Base-by-base conservation (phyloP, 306 rosid genomes). In the Cajanus cajan region DNA sequence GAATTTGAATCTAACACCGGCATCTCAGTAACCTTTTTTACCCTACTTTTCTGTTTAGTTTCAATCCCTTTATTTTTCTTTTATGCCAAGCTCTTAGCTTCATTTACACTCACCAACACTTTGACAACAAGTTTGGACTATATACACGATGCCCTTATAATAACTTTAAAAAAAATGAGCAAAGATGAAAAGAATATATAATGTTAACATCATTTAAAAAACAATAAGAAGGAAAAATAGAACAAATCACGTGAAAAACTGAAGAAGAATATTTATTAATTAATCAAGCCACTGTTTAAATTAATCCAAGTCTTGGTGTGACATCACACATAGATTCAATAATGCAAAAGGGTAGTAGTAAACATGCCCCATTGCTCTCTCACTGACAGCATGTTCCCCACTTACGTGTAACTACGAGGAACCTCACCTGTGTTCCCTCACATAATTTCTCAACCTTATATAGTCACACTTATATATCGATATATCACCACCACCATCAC, bases 321-420 rank as follows among this genome's bases (percentile, higher is more conserved):
- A 65, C 71, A 65, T 65, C 16, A 65, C 16, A 37, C 33, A 39
- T 0, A 40, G 36, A 67, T 67, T 67, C 7, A 67, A 68, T 74
- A 64, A 76, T 81, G 45, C 68, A 34, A 31, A 58, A 21, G 14
- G 54, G 15, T 21, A 4, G 21, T 31, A 11, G 57, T 24, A 87
- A 61, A 68, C 71, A 81, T 71, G 83, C 63, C 40, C 47, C 37
- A 47, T 39, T 73, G 86, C 88, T 37, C 69, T 55, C 43, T 76
- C 88, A 86, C 50, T 80, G 91, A 78, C 94, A 90, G 94, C 94
- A 73, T 77, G 80, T 87, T 85, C 62, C 55, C 89, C 90, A 88
- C 90, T 86, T 64, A 22, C 24, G 89, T 24, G 88, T 80, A 89
- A 24, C 88, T 84, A 58, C 97, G 6, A 14, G 16, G 97, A 90